Conservation (phyloP, 129 eudicot genomes). For the Artemisia annua region DNA sequence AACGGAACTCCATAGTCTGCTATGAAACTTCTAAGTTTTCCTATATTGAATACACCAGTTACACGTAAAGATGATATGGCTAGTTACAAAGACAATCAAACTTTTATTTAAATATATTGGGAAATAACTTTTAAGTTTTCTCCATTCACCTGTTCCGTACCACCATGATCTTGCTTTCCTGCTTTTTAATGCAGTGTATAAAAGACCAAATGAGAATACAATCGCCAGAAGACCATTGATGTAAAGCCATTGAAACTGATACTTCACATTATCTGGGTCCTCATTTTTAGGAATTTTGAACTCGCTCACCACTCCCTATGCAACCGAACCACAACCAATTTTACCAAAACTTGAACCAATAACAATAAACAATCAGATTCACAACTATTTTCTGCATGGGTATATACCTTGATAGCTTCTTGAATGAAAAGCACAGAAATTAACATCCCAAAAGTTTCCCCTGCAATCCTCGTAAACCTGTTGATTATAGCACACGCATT, state of each 20-base stretch:
- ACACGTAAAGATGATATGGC: too few species aligned
- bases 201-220: slow-evolving; percentile 52
- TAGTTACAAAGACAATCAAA: too few species aligned
- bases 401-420: slow-evolving; percentile 62
- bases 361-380: not conserved
- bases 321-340: not conserved
- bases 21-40: slow-evolving; percentile 40
- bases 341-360: not conserved
- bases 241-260: slow-evolving; percentile 58
- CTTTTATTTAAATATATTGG: too few species aligned
- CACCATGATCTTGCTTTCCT: slow-evolving; percentile 62
- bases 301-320: slow-evolving; percentile 54
- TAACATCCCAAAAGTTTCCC: slow-evolving; percentile 65
- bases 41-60: slow-evolving; percentile 2
- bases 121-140: too few species aligned
- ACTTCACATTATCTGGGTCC: slow-evolving; percentile 15
- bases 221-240: slow-evolving; percentile 52
- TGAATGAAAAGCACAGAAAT: slow-evolving; percentile 68
- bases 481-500: slow-evolving; percentile 49
- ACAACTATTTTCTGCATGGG: not conserved
- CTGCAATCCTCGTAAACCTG: slow-evolving; percentile 63
- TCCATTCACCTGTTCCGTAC: slow-evolving; percentile 55
- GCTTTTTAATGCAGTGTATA: slow-evolving; percentile 59
- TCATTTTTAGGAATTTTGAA: slow-evolving; percentile 45
- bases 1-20: slow-evolving; percentile 66